Evolutionary conservation across 352 stramenopile species (phyloP), one percentile per base, ranked within the genome.

Genomic region (Phytophthora quininea): DNA sequence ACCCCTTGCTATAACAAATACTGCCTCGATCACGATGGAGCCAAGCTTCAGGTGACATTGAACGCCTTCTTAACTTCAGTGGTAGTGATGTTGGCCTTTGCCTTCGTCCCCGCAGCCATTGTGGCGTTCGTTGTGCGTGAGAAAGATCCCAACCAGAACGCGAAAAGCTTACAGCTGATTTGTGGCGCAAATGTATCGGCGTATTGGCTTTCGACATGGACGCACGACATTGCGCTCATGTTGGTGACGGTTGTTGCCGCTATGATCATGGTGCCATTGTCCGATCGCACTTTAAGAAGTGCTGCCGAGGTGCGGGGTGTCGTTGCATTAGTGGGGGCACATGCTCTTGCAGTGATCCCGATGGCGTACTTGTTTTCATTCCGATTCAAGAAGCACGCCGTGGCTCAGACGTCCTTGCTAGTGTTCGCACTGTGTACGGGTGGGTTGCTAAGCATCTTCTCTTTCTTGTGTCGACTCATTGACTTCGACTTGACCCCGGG

Each of bases 391-490:
- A 84, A 86, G 57, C 79, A 91, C 51, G 77, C 81, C 1, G 72
- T 67, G 6, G 85, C 83, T 1, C 85, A 93, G 55, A 91, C 79
- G n/a, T 84, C 77, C 5, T 64, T 91, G 48, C 67, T 93, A 29
- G 79, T 91, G 4, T 86, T 93, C 46, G 69, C 71, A 1, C 69
- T 93, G 0, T 76, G 80, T 19, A 82, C 80, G 0, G 85, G 81
- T 19, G 81, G 79, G 5, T 62, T 93, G 49, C 62, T 93, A 27
- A 90, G 82, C 46, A 91, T 93, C 47, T 88, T 93, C 54, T 93
- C 84, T 38, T 91, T 93, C 52, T 46, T 93, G 47, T 93, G 84
- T 53, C 82, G 84, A 24, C 62, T 93, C 29, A 80, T 93, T 6
- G 76, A 89, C 55, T 90, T 87, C 35, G 47, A 68, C 15, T 60